A percentile compares a stretch with the other conserved stretches of the same genome.
Evolutionary conservation across 2,329 filamentous ascomycete species (phyloP).

Genomic region (Helminthosporium solani): DNA sequence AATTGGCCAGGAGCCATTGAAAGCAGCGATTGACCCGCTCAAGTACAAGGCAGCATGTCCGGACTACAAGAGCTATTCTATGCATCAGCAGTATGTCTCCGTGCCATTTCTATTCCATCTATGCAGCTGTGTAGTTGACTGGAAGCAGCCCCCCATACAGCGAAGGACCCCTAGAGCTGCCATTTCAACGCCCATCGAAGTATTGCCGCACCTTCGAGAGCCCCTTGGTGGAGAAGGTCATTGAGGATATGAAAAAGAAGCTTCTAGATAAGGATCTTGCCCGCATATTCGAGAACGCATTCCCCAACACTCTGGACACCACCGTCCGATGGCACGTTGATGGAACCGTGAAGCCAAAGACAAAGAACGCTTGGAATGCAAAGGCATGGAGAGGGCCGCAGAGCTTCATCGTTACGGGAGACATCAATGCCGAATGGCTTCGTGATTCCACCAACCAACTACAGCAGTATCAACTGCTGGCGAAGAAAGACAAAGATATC

Average conservation of each 20-base stretch:
- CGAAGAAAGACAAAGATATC: constrained; percentile 76
- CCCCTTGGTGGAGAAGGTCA: constrained; percentile 82
- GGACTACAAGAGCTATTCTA: constrained; percentile 64
- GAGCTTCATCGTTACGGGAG: constrained; percentile 89
- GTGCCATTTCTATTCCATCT: neutral
- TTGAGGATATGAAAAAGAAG: constrained; percentile 73
- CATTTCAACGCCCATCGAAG: constrained; percentile 79
- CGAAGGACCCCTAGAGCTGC: constrained; percentile 73
- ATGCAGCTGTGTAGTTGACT: constrained; percentile 2
- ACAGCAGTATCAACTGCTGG: constrained; percentile 81
- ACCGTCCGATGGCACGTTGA: constrained; percentile 85
- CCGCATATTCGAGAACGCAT: constrained; percentile 91
- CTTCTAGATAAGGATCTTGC: constrained; percentile 87
- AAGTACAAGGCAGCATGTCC: constrained; percentile 58
- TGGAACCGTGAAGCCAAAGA: constrained; percentile 48
- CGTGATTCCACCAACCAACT: constrained; percentile 93
- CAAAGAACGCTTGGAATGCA: constrained; percentile 30
- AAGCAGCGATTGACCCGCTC: constrained; percentile 29
- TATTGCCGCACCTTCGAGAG: constrained; percentile 90
- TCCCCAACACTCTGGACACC: constrained; percentile 87
- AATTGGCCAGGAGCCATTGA: constrained; percentile 33
- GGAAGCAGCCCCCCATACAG: constrained; percentile 70
- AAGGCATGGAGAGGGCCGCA: constrained; percentile 80
- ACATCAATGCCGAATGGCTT: constrained; percentile 92
- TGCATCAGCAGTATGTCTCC: constrained; percentile 58